Base-by-base conservation (phyloP, 1,139 yeast species). In the Yamadazyma siamensis region DNA sequence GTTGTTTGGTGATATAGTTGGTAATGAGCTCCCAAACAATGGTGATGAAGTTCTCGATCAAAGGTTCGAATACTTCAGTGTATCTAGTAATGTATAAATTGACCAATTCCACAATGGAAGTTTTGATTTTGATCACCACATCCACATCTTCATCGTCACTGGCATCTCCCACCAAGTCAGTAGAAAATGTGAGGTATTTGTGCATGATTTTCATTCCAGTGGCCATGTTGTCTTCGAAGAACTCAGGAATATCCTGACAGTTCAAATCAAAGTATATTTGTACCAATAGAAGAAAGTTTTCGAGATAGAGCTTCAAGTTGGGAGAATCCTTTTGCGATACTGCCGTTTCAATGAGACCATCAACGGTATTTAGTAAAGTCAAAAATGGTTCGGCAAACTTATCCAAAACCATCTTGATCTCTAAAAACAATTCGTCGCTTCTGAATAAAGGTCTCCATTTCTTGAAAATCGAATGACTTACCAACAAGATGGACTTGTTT, bases 241-340 rank as follows among this genome's bases (percentile, higher is more conserved):
- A 91, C 56, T 89, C 98, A 2, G 99, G 98, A 33, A 94, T 81
- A 60, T 94, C 98, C 60, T 94, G 98, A 59, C 96, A 89, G 56
- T 91, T 94, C 49, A 94, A 77, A 56, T 94, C 99, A 51, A 80
- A 87, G 55, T 85, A 94, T 26, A 94, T 75, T 53, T 89, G 91
- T 23, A 83, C 63, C 38, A 89, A 65, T 19, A 88, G 59, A 29
- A 83, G 63, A 46, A 89, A 59, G 37, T 85, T 85, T 27, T 85
- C 94, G 44, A 88, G 74, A 32, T 82, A 70, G 4, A 80, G 58
- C 27, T 52, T 56, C 37, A 79, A 59, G 28, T 75, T 63, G 0
- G 75, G 75, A 28, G 63, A 65, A 32, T 51, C 49, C 40, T 71
- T 66, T 28, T 58, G 50, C 5, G 46, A 41, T n/a, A 49, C 34